These are phyloP conservation scores for Melastoma candidum DNA, from an alignment of 441 rosid species.

Conservation along the genomic window DNA sequence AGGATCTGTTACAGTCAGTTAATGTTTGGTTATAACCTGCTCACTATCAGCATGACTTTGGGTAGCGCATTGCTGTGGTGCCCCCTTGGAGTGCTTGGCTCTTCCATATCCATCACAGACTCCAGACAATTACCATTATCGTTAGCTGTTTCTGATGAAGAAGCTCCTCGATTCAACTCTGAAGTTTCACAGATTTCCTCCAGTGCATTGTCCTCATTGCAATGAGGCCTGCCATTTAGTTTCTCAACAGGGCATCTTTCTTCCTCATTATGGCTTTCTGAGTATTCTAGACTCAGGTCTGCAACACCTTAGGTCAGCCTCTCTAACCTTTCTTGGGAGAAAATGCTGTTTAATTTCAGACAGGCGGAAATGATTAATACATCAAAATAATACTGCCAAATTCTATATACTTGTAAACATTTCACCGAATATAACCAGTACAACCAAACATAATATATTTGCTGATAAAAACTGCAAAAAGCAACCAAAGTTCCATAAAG, in stretches of 20 bases:
- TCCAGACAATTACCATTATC: conserved; percentile 23
- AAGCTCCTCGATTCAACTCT: conserved; percentile 3
- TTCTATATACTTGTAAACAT: too few relatives aligned
- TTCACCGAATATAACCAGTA: too few relatives aligned
- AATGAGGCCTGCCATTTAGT: conserved; percentile 23
- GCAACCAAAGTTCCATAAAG: too few relatives aligned
- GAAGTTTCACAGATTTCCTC: conserved; percentile 23
- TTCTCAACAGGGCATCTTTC: conserved; percentile 18
- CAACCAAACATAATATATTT: too few relatives aligned
- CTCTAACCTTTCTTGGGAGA: conserved; percentile 84
- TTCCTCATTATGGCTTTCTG: conserved; percentile 22
- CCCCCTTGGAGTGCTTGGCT: conserved; percentile 20
- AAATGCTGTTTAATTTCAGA: conserved; percentile 42
- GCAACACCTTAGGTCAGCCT: conserved; percentile 56
- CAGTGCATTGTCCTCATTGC: conserved; percentile 20
- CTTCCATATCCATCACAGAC: conserved; percentile 21
- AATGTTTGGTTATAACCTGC: conserved; percentile 21
- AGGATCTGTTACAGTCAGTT: conserved; percentile 23
- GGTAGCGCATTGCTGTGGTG: conserved; percentile 20
- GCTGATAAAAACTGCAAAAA: too few relatives aligned
- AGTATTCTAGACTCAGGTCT: conserved; percentile 40
- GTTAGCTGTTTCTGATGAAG: conserved; percentile 20
- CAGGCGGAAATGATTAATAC: not conserved
- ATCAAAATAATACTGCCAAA: not conserved
- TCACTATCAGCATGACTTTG: conserved; percentile 28